These are phyloP conservation scores for Triticum monococcum DNA, from an alignment of 176 grass and related monocot species.

Conservation along the genomic window DNA sequence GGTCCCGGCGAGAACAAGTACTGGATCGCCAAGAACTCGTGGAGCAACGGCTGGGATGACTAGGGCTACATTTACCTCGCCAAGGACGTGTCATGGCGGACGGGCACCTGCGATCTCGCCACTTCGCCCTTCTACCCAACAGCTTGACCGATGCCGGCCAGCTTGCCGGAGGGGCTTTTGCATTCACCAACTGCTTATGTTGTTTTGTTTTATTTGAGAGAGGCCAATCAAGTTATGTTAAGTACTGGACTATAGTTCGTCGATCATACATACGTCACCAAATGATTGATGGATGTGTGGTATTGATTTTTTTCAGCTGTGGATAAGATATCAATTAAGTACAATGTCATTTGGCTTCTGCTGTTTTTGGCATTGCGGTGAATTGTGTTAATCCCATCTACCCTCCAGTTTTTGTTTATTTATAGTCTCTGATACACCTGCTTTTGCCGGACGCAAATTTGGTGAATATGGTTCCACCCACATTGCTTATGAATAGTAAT, in stretches of 20 bases:
- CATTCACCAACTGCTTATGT: not conserved
- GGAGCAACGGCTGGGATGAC: conserved; percentile 48
- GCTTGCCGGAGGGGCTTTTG: not conserved
- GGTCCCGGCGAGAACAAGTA: conserved; percentile 13
- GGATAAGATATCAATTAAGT: too few species aligned
- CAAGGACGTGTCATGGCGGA: conserved; percentile 25
- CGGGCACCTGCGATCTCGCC: conserved; percentile 1
- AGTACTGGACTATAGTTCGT: too few species aligned
- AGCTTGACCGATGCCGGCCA: not conserved
- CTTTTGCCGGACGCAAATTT: too few species aligned
- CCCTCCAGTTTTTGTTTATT: too few species aligned
- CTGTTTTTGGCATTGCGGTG: too few species aligned
- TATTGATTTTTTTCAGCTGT: too few species aligned
- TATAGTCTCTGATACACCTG: too few species aligned
- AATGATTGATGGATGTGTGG: not conserved
- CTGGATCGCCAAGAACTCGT: conserved; percentile 58
- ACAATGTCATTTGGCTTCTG: too few species aligned
- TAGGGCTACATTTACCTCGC: conserved; percentile 37
- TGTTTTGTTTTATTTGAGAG: not conserved
- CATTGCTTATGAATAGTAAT: too few species aligned
- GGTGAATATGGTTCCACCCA: too few species aligned
- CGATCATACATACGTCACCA: not conserved
- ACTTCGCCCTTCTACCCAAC: conserved; percentile 36
- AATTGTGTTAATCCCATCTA: too few species aligned
- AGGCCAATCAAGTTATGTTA: too few species aligned